phyloP scores from a whole-genome alignment of 1,139 yeast genomes.

The Yamadazyma conglobata region DNA sequence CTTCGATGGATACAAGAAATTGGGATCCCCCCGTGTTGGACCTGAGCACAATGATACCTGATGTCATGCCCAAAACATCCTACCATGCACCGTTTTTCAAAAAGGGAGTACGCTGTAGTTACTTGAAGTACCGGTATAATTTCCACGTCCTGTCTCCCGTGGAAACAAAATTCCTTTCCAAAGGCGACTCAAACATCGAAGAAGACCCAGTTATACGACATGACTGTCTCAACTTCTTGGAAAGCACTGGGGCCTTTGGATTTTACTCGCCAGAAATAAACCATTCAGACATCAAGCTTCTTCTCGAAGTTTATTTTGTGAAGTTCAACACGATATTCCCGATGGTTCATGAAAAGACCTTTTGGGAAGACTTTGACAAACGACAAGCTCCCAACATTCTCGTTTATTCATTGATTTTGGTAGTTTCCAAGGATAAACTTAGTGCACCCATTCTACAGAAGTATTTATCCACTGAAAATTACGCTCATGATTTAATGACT shows the following conservation, averaged over 20 bases:
- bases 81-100: too few species aligned
- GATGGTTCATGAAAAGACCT: slow-evolving; percentile 23
- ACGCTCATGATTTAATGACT: slow-evolving; percentile 7
- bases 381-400: slow-evolving; percentile 22
- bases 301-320: slow-evolving; percentile 26
- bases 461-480: not conserved
- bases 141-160: not conserved
- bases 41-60: slow-evolving; percentile 1
- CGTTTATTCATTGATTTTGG: slow-evolving; percentile 25
- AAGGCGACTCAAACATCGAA: too few species aligned
- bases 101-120: not conserved
- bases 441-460: slow-evolving; percentile 17
- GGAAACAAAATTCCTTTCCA: not conserved
- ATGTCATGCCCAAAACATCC: not conserved
- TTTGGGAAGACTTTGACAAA: slow-evolving; percentile 27
- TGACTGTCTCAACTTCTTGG: slow-evolving; percentile 1
- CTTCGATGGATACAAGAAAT: too few species aligned
- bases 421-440: slow-evolving; percentile 26
- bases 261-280: not conserved
- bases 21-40: slow-evolving; percentile 7
- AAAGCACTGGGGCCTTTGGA: not conserved
- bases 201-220: too few species aligned
- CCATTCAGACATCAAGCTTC: slow-evolving; percentile 17
- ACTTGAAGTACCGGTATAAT: not conserved
- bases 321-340: slow-evolving; percentile 33